phyloP scores from a whole-genome alignment of 306 rosid genomes.

The Prunus mume region DNA sequence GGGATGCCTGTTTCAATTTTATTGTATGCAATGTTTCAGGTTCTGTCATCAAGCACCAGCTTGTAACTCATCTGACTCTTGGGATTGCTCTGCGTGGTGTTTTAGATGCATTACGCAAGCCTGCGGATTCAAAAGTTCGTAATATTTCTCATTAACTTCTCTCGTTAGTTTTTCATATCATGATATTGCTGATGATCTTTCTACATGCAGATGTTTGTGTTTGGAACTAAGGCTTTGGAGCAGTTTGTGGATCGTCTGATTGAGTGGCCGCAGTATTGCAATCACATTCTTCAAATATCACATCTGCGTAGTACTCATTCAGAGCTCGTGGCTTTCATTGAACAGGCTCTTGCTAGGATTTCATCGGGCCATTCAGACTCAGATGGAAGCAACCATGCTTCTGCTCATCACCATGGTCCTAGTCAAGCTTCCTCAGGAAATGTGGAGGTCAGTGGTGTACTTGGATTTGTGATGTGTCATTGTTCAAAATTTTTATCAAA shows the following conservation, averaged over 20 bases:
- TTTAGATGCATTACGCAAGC: conserved; percentile 96
- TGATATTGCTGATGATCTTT: conserved; percentile 24
- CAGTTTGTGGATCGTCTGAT: conserved; percentile 95
- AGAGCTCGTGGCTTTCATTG: conserved; percentile 78
- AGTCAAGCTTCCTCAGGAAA: conserved; percentile 52
- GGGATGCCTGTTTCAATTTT: not conserved
- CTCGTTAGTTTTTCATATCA: conserved; percentile 10
- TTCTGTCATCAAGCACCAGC: conserved; percentile 88
- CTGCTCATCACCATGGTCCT: conserved; percentile 53
- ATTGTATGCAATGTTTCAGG: conserved; percentile 42
- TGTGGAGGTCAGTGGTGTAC: conserved; percentile 56
- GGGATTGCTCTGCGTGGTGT: conserved; percentile 96
- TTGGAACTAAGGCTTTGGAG: conserved; percentile 92
- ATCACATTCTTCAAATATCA: conserved; percentile 94
- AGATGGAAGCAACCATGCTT: conserved; percentile 62
- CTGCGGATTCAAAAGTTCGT: conserved; percentile 95
- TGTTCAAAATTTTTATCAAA: not conserved
- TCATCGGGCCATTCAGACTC: conserved; percentile 76
- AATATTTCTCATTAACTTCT: conserved; percentile 9
- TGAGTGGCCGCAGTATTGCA: conserved; percentile 99
- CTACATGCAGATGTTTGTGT: conserved; percentile 81
- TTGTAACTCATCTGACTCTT: conserved; percentile 86
- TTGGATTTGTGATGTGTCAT: not conserved
- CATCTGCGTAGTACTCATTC: conserved; percentile 79
- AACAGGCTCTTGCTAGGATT: conserved; percentile 83